Percentiles rank a stretch among this genome's conserved stretches.
Evolutionary conservation across 2,329 filamentous ascomycete species (phyloP).

Genomic region (Ciborinia camelliae): DNA sequence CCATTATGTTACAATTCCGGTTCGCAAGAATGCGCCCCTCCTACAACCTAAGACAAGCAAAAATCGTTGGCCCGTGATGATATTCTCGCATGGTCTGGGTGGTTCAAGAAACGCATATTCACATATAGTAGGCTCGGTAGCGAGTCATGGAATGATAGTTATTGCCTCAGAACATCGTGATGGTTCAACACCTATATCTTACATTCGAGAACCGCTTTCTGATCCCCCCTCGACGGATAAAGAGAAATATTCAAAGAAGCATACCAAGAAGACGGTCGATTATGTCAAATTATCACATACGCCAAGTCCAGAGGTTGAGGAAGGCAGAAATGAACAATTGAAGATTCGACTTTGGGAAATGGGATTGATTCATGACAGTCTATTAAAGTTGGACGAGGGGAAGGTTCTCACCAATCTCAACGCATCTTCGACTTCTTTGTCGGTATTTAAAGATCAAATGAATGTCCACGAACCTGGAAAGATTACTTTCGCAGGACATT

Average conservation of each 20-base stretch:
- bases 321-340: slow-evolving; percentile 66
- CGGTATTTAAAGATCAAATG: slow-evolving; percentile 58
- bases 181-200: slow-evolving; percentile 71
- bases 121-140: slow-evolving; percentile 73
- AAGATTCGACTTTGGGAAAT: slow-evolving; percentile 77
- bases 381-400: slow-evolving; percentile 63
- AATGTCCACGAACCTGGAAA: slow-evolving; percentile 68
- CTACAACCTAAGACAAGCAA: slow-evolving; percentile 43
- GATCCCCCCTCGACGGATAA: slow-evolving; percentile 36
- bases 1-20: slow-evolving; percentile 70
- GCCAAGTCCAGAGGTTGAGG: slow-evolving; percentile 62
- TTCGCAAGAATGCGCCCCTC: slow-evolving; percentile 66
- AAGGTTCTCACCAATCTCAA: slow-evolving; percentile 52
- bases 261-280: slow-evolving; percentile 36
- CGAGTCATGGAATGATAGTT: slow-evolving; percentile 77
- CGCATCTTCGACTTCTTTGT: slow-evolving; percentile 47
- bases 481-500: slow-evolving; percentile 75
- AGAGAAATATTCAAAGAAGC: slow-evolving; percentile 31
- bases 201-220: slow-evolving; percentile 59
- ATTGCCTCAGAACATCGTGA: slow-evolving; percentile 81
- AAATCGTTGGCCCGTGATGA: slow-evolving; percentile 71
- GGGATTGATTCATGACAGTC: slow-evolving; percentile 63
- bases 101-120: slow-evolving; percentile 82
- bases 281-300: slow-evolving; percentile 59
- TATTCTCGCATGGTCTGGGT: slow-evolving; percentile 84